Conservation (phyloP, 768 basidiomycete species). For the Sistotremastrum suecicum region DNA sequence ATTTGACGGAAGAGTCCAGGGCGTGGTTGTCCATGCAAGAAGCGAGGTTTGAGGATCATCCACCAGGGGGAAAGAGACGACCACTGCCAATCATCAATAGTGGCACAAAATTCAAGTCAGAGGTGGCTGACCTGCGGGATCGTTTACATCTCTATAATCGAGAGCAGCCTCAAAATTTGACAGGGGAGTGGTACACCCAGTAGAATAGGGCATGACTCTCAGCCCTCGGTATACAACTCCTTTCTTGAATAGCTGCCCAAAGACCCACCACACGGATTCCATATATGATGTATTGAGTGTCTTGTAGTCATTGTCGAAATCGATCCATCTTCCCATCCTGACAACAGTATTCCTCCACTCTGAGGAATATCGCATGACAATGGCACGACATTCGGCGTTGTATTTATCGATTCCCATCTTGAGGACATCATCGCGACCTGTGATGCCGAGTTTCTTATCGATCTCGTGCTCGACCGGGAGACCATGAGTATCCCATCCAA, state of each 20-base stretch:
- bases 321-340: conserved; percentile 99
- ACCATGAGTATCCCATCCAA: conserved; percentile 99
- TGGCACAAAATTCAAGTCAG: neutral
- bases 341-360: conserved; percentile 95
- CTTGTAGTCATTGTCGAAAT: conserved; percentile 99
- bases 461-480: conserved; percentile 99
- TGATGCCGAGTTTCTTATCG: conserved; percentile 91
- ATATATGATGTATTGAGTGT: conserved; percentile 88
- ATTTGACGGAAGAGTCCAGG: conserved; percentile 96
- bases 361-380: conserved; percentile 91
- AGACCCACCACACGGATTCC: conserved; percentile 99
- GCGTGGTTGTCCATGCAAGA: conserved; percentile 97
- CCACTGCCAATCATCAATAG: conserved; percentile 35
- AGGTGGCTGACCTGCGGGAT: conserved; percentile 62
- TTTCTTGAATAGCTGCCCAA: conserved; percentile 86
- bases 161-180: conserved; percentile 95
- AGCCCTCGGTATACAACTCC: conserved; percentile 86
- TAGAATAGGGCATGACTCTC: conserved; percentile 96
- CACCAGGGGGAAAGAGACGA: conserved; percentile 83
- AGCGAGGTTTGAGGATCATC: conserved; percentile 85
- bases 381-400: conserved; percentile 90
- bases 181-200: conserved; percentile 87
- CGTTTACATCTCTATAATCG: conserved; percentile 84
- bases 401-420: conserved; percentile 94
- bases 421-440: conserved; percentile 85